A percentile compares a stretch with the other conserved stretches of the same genome.
Evolutionary conservation across 2,329 filamentous ascomycete genomes (phyloP).

Genomic region (Hypomyces rosellus): DNA sequence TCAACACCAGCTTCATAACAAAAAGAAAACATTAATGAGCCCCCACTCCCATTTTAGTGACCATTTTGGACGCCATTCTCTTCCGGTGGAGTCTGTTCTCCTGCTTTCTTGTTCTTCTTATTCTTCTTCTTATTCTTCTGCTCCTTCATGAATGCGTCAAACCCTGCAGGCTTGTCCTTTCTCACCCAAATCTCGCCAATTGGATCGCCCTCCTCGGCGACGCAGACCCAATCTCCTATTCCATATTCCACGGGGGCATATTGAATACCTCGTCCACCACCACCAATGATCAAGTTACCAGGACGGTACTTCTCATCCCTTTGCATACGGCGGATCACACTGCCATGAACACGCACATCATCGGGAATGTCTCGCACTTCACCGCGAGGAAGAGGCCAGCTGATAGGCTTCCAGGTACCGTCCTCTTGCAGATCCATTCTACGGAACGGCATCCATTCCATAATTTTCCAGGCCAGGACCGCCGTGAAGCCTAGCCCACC

Average conservation of each 20-base stretch:
- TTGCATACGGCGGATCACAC: slow-evolving; percentile 66
- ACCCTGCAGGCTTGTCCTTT: slow-evolving; percentile 5
- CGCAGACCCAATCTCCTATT: slow-evolving; percentile 66
- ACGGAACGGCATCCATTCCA: slow-evolving; percentile 78
- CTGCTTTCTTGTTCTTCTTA: slow-evolving; percentile 1
- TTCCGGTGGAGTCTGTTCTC: background rate
- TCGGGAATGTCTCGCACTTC: slow-evolving; percentile 71
- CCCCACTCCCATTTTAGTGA: no score
- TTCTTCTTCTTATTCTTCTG: slow-evolving; percentile 6
- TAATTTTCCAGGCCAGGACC: slow-evolving; percentile 65
- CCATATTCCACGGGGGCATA: slow-evolving; percentile 55
- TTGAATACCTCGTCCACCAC: slow-evolving; percentile 64
- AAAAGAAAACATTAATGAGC: no score
- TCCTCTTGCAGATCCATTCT: slow-evolving; percentile 71
- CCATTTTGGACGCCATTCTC: no score
- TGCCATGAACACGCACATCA: slow-evolving; percentile 64
- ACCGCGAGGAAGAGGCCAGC: slow-evolving; percentile 72
- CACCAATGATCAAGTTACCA: slow-evolving; percentile 73
- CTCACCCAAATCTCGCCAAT: slow-evolving; percentile 63
- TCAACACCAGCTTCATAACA: no score
- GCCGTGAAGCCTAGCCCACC: slow-evolving; percentile 50
- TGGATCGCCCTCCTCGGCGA: slow-evolving; percentile 57
- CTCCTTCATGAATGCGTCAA: background rate
- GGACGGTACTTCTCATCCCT: slow-evolving; percentile 60
- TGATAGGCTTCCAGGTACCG: slow-evolving; percentile 72